These are phyloP conservation scores for Grigorovia jiainica DNA, from an alignment of 805 yeast species.

Conservation along the genomic window DNA sequence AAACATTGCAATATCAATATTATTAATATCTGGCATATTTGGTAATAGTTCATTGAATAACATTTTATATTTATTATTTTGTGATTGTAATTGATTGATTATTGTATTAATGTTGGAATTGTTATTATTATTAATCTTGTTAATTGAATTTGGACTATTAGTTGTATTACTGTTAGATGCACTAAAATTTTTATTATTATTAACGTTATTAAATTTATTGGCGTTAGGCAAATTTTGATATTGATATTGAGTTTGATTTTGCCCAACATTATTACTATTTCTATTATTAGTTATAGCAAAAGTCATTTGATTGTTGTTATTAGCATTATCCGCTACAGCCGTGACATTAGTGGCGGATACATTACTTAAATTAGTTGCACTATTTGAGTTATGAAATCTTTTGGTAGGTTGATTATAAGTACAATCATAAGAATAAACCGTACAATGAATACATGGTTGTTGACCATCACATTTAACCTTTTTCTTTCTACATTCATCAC, in stretches of 20 bases:
- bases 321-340: no score
- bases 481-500: constrained; percentile 50
- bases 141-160: not conserved
- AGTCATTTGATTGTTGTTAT: no score
- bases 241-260: no score
- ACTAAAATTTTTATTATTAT: not conserved
- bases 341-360: not conserved
- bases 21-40: constrained; percentile 19
- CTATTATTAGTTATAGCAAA: no score
- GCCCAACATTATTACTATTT: no score
- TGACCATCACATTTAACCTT: constrained; percentile 80
- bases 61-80: constrained; percentile 15
- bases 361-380: not conserved
- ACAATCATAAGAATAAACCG: constrained; percentile 79
- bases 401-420: constrained; percentile 70
- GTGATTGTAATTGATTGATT: constrained; percentile 9
- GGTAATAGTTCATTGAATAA: constrained; percentile 21
- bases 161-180: not conserved
- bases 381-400: constrained; percentile 5
- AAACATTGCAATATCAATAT: constrained; percentile 21
- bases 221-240: no score
- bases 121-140: not conserved
- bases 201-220: not conserved
- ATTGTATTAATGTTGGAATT: not conserved
- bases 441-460: constrained; percentile 79